Percentiles rank a stretch among this genome's conserved stretches.
phyloP scores from a whole-genome alignment of 345 rosid species.

The Arabis hirsuta region DNA sequence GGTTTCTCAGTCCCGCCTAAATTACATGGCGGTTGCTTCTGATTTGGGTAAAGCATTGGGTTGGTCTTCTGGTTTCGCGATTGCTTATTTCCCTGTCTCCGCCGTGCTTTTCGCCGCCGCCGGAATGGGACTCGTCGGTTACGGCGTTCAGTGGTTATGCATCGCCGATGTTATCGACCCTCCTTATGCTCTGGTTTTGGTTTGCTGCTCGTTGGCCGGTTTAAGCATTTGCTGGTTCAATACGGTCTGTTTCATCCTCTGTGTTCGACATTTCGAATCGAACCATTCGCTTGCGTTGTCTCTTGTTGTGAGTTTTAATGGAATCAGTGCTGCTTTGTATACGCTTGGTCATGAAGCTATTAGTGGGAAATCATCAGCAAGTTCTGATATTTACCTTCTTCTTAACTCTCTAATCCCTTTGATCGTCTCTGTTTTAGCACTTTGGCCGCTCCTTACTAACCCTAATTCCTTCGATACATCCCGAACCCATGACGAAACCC shows the following conservation, averaged over 20 bases:
- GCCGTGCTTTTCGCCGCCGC: slow-evolving; percentile 60
- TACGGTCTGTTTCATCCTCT: slow-evolving; percentile 74
- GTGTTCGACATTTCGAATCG: slow-evolving; percentile 66
- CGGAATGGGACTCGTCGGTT: slow-evolving; percentile 58
- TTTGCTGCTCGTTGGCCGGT: slow-evolving; percentile 72
- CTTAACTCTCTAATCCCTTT: slow-evolving; percentile 66
- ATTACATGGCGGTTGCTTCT: slow-evolving; percentile 75
- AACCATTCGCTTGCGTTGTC: slow-evolving; percentile 72
- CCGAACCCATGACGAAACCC: slow-evolving; percentile 44
- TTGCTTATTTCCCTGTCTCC: slow-evolving; percentile 60
- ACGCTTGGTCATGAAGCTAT: slow-evolving; percentile 65
- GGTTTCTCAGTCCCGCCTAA: slow-evolving; percentile 71
- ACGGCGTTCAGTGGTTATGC: slow-evolving; percentile 76
- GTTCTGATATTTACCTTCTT: slow-evolving; percentile 58
- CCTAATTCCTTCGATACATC: slow-evolving; percentile 32
- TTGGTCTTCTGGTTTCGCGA: slow-evolving; percentile 69
- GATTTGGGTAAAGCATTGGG: slow-evolving; percentile 82
- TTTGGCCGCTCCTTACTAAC: slow-evolving; percentile 58
- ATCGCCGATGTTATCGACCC: slow-evolving; percentile 49
- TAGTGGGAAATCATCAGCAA: slow-evolving; percentile 41
- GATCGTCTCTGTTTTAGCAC: slow-evolving; percentile 53
- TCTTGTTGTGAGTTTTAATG: slow-evolving; percentile 75
- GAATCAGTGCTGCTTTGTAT: slow-evolving; percentile 75
- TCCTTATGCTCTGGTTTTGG: slow-evolving; percentile 69
- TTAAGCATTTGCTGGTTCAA: slow-evolving; percentile 95